A percentile compares a stretch with the other conserved stretches of the same genome.
These are phyloP conservation scores for Mariannaea elegans DNA, from an alignment of 2,329 filamentous ascomycete species.

Conservation along the genomic window DNA sequence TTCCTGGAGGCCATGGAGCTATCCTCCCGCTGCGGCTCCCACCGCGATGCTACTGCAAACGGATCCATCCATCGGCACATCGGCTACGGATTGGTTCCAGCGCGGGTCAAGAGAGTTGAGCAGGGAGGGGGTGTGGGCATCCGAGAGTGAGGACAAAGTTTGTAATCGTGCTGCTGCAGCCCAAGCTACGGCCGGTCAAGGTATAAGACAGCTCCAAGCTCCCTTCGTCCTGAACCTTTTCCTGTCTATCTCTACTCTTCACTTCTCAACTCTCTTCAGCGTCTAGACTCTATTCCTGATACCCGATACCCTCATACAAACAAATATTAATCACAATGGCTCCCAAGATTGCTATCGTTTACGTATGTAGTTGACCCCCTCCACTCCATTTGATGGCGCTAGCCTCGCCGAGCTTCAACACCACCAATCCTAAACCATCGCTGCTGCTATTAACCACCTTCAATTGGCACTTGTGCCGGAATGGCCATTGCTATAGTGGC, in stretches of 20 bases:
- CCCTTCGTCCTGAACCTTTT: constrained; percentile 1
- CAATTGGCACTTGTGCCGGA: too few relatives aligned
- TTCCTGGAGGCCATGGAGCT: not conserved
- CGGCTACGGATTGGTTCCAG: not conserved
- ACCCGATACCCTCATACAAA: not conserved
- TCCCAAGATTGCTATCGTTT: constrained; percentile 91
- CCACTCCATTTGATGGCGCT: constrained; percentile 16
- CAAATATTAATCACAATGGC: constrained; percentile 69
- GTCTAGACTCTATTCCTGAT: constrained; percentile 10
- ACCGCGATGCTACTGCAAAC: constrained; percentile 15
- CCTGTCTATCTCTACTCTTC: not conserved
- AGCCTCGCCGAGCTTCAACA: constrained; percentile 2
- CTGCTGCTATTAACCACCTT: too few relatives aligned
- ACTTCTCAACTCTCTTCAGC: constrained; percentile 8
- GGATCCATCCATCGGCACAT: constrained; percentile 9
- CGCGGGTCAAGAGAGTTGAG: too few relatives aligned
- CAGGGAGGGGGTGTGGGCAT: not conserved
- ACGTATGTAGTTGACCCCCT: constrained; percentile 65
- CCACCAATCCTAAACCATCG: not conserved
- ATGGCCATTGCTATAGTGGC: too few relatives aligned
- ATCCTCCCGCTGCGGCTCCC: constrained; percentile 12
- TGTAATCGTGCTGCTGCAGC: not conserved
- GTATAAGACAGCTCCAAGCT: constrained; percentile 21
- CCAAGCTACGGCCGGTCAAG: not conserved
- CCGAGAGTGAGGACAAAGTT: not conserved